phyloP scores from a whole-genome alignment of 1,284 basidiomycete genomes.

The Gymnopus androsaceus region DNA sequence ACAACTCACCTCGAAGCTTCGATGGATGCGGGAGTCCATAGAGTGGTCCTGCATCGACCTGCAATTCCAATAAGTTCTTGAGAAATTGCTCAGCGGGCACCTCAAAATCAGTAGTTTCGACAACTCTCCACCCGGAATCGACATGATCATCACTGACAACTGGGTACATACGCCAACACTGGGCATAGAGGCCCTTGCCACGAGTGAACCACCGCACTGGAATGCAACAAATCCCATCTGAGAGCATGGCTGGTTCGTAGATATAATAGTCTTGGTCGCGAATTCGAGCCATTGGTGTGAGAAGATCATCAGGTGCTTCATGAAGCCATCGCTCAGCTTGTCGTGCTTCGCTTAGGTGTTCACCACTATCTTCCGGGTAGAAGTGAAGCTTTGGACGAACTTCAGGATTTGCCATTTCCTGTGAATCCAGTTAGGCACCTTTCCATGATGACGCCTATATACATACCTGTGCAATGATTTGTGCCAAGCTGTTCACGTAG shows the following conservation, averaged over 20 bases:
- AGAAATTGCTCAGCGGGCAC: too few species aligned
- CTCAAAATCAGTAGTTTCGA: not conserved
- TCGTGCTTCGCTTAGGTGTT: constrained; percentile 6
- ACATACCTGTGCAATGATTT: constrained; percentile 35
- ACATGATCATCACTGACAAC: constrained; percentile 6
- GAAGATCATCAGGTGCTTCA: constrained; percentile 4
- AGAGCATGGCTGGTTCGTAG: not conserved
- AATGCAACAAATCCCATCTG: not conserved
- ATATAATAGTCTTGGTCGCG: not conserved
- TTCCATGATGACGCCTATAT: not conserved
- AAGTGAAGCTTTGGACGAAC: constrained; percentile 13
- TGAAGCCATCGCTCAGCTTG: constrained; percentile 14
- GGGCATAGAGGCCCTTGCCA: not conserved
- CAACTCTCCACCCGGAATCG: constrained; percentile 10
- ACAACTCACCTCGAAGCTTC: too few species aligned
- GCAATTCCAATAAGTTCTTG: too few species aligned
- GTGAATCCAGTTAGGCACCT: not conserved
- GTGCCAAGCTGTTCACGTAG: constrained; percentile 30
- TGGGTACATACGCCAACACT: not conserved
- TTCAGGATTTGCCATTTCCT: constrained; percentile 32
- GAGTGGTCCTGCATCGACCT: too few species aligned
- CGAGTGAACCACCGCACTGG: not conserved
- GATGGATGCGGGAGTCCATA: too few species aligned
- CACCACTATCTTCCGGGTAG: constrained; percentile 16
- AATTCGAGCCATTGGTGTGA: constrained; percentile 16